Conservation (phyloP, 2,329 filamentous ascomycete genomes). For the Fusarium gaditjirri region DNA sequence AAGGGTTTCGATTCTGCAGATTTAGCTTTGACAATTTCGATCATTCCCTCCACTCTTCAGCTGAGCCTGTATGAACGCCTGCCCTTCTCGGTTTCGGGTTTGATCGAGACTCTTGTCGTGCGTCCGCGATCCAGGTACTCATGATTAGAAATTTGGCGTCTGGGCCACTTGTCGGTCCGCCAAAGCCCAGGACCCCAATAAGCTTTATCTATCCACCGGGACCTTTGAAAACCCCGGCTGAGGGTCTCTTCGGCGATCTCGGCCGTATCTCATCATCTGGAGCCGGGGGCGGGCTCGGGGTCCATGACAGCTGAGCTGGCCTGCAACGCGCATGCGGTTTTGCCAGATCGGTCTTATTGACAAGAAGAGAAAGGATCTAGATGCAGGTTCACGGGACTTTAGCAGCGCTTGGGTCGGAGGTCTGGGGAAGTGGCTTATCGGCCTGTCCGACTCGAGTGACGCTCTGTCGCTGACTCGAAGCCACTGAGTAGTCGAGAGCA, state of each 20-base stretch:
- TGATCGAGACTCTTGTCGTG: neutral
- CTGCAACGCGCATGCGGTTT: neutral
- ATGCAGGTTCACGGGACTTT: too few relatives aligned
- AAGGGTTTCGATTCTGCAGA: neutral
- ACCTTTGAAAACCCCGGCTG: fast-evolving
- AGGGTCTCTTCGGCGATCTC: neutral
- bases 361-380: too few relatives aligned
- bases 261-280: too few relatives aligned
- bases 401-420: neutral
- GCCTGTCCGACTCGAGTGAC: neutral
- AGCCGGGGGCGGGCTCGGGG: too few relatives aligned
- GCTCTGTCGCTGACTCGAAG: neutral
- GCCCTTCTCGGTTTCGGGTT: neutral
- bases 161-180: neutral
- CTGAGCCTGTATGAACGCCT: neutral
- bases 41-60: neutral
- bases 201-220: neutral
- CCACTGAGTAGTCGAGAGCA: neutral
- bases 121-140: neutral
- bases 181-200: fast-evolving
- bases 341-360: fast-evolving
- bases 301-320: too few relatives aligned
- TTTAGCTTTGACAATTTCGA: neutral
- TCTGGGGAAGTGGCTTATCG: neutral
- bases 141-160: fast-evolving